Evolutionary conservation across 306 rosid genomes (phyloP).

Genomic region (Parietaria judaica): DNA sequence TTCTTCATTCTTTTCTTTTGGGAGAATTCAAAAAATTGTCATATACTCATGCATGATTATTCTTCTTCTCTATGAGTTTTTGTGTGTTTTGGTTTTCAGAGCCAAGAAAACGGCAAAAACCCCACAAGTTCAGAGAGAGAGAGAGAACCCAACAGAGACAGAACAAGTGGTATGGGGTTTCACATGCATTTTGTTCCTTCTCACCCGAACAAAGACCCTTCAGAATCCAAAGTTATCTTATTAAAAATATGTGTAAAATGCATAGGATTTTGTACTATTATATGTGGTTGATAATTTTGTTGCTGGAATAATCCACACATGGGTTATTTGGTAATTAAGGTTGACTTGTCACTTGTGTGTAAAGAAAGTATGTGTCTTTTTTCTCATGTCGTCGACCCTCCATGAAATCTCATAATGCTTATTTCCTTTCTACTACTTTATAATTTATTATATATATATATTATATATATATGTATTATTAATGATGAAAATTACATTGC

Average conservation of each 20-base stretch:
- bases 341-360: slow-evolving; percentile 14
- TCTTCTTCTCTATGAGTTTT: background rate
- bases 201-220: background rate
- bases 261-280: too few species aligned
- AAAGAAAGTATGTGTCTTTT: slow-evolving; percentile 6
- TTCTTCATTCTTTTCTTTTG: too few species aligned
- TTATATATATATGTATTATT: too few species aligned
- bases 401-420: background rate
- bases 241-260: too few species aligned
- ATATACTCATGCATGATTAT: slow-evolving; percentile 5
- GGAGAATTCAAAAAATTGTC: too few species aligned
- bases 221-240: slow-evolving; percentile 15
- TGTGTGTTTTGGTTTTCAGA: slow-evolving; percentile 14
- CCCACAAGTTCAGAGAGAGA: background rate
- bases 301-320: background rate
- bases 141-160: slow-evolving; percentile 1
- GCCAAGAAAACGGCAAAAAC: slow-evolving; percentile 5
- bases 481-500: too few species aligned
- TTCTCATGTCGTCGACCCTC: background rate
- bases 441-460: too few species aligned
- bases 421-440: background rate
- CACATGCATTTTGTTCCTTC: slow-evolving; percentile 16
- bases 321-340: slow-evolving; percentile 16
- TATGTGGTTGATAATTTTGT: too few species aligned
- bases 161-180: slow-evolving; percentile 5